Percentiles rank a stretch among this genome's conserved stretches.
Evolutionary conservation across 805 yeast genomes (phyloP).

Genomic region (Candida andamanensis): DNA sequence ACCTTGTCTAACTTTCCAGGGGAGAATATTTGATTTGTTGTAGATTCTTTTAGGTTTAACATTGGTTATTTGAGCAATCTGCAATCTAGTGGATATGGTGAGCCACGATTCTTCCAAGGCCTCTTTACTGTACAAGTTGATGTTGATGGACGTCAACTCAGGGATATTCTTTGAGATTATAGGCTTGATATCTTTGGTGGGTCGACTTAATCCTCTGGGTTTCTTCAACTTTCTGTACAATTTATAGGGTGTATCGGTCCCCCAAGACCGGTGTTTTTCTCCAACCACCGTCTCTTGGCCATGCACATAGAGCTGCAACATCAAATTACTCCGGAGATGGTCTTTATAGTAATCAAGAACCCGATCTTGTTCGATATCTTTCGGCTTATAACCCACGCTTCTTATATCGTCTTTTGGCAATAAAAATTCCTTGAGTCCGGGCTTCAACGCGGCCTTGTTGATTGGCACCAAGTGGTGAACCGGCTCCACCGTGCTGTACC

Average conservation of each 20-base stretch:
- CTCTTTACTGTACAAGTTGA: slow-evolving; percentile 73
- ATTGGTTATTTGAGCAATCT: slow-evolving; percentile 92
- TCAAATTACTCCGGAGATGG: slow-evolving; percentile 69
- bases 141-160: slow-evolving; percentile 54
- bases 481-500: slow-evolving; percentile 73
- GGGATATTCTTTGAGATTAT: slow-evolving; percentile 72
- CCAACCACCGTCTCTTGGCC: slow-evolving; percentile 53
- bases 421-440: slow-evolving; percentile 65
- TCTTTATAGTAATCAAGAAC: slow-evolving; percentile 69
- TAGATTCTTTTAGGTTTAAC: slow-evolving; percentile 68
- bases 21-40: slow-evolving; percentile 74
- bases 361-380: slow-evolving; percentile 72
- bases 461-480: slow-evolving; percentile 85
- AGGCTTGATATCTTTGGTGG: slow-evolving; percentile 69
- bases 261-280: slow-evolving; percentile 76
- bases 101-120: slow-evolving; percentile 67
- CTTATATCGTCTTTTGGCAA: slow-evolving; percentile 68
- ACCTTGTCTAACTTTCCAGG: slow-evolving; percentile 84
- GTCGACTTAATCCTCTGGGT: slow-evolving; percentile 70
- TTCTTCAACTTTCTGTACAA: slow-evolving; percentile 72
- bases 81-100: slow-evolving; percentile 71
- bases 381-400: slow-evolving; percentile 74
- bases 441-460: slow-evolving; percentile 68
- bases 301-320: slow-evolving; percentile 75
- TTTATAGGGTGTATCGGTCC: slow-evolving; percentile 82